Evolutionary conservation across 306 rosid genomes (phyloP).

Genomic region (Carpinus fangiana): DNA sequence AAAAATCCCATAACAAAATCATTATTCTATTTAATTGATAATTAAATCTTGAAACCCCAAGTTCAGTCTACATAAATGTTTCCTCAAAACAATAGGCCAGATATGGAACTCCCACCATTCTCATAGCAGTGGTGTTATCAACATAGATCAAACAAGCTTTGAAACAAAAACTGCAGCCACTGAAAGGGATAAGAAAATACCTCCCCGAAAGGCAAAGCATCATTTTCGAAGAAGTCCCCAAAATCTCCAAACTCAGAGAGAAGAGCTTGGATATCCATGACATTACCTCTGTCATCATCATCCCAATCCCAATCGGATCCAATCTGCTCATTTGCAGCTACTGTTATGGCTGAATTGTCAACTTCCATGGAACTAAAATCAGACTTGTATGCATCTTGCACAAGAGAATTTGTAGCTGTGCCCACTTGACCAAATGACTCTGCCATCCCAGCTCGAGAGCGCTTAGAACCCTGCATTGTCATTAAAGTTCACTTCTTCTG

Average conservation of each 20-base stretch:
- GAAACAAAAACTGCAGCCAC: slow-evolving; percentile 4
- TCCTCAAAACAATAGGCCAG: slow-evolving; percentile 13
- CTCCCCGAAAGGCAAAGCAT: slow-evolving; percentile 92
- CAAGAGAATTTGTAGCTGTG: slow-evolving; percentile 55
- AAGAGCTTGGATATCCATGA: slow-evolving; percentile 82
- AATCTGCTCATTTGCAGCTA: slow-evolving; percentile 64
- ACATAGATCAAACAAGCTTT: neutral
- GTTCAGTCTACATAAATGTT: neutral
- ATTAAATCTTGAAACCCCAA: slow-evolving; percentile 14
- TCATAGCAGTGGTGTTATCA: neutral
- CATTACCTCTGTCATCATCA: slow-evolving; percentile 72
- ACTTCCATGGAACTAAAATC: slow-evolving; percentile 76
- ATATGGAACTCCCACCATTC: neutral
- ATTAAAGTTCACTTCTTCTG: slow-evolving; percentile 8
- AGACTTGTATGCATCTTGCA: slow-evolving; percentile 74
- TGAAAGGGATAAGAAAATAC: slow-evolving; percentile 39
- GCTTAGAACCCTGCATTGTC: slow-evolving; percentile 71
- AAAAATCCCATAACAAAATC: neutral
- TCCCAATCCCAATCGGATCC: slow-evolving; percentile 96
- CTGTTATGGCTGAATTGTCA: slow-evolving; percentile 66
- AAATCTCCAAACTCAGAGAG: slow-evolving; percentile 91
- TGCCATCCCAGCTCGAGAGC: slow-evolving; percentile 66
- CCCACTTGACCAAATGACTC: slow-evolving; percentile 64
- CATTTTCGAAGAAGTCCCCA: slow-evolving; percentile 90
- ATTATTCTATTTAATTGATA: neutral